Evolutionary conservation across 371 early-diverging fungal genomes (phyloP).

Genomic region (Saksenaea oblongispora): DNA sequence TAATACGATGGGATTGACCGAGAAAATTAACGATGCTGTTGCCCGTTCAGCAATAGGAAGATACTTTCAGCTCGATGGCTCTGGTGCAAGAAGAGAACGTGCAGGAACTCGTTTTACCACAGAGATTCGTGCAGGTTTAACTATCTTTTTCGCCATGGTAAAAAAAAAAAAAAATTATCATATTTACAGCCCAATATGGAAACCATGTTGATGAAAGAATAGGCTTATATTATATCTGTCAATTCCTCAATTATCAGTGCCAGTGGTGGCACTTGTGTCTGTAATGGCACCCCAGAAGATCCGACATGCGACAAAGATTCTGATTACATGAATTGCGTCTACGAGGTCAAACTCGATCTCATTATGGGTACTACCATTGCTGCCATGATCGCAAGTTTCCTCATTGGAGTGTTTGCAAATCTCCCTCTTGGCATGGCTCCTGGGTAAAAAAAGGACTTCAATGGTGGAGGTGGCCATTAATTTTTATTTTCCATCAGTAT

Average conservation of each 20-base stretch:
- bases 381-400: constrained; percentile 59
- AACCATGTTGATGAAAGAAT: background rate
- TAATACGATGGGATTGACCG: constrained; percentile 22
- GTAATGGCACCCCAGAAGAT: constrained; percentile 44
- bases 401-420: constrained; percentile 72
- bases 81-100: constrained; percentile 53
- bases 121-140: constrained; percentile 70
- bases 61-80: constrained; percentile 68
- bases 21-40: constrained; percentile 51
- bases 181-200: background rate
- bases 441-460: constrained; percentile 27
- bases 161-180: background rate
- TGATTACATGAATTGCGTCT: constrained; percentile 63
- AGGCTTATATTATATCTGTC: constrained; percentile 68
- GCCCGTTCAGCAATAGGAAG: constrained; percentile 57
- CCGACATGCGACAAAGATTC: constrained; percentile 41
- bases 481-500: constrained; percentile 32
- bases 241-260: constrained; percentile 76
- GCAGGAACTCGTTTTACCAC: constrained; percentile 61
- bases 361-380: constrained; percentile 70
- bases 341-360: constrained; percentile 61
- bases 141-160: constrained; percentile 71
- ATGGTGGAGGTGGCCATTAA: background rate
- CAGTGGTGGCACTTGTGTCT: constrained; percentile 73
- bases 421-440: constrained; percentile 76